phyloP scores from a whole-genome alignment of 2,329 filamentous ascomycete species.

The Didymella pomorum region DNA sequence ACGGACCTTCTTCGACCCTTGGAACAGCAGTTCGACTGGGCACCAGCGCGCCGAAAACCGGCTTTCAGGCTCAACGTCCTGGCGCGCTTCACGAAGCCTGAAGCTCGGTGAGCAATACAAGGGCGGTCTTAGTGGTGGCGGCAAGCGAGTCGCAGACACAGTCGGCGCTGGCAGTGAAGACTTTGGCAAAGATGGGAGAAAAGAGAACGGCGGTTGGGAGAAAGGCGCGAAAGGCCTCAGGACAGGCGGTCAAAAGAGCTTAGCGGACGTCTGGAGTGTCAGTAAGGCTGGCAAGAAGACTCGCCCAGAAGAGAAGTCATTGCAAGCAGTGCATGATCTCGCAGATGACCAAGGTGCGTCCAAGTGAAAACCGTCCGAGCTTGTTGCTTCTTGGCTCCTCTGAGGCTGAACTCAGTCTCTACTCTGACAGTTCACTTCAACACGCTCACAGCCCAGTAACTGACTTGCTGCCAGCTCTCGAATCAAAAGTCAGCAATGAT shows the following conservation, averaged over 20 bases:
- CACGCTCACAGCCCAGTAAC: not conserved
- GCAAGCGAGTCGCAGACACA: conserved; percentile 68
- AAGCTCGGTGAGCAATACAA: conserved; percentile 77
- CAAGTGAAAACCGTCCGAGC: not conserved
- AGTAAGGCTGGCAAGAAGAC: conserved; percentile 29
- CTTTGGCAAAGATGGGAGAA: conserved; percentile 59
- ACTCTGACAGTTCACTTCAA: not conserved
- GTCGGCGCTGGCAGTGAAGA: conserved; percentile 70
- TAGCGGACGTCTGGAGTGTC: conserved; percentile 39
- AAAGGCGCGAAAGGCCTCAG: conserved; percentile 59
- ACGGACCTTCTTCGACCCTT: conserved; percentile 65
- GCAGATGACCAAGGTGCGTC: conserved; percentile 16
- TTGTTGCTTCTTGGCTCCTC: not conserved
- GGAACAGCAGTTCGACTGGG: conserved; percentile 77
- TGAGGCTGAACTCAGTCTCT: not conserved
- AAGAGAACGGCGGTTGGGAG: conserved; percentile 62
- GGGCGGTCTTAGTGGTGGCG: conserved; percentile 63
- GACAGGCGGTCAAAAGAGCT: conserved; percentile 53
- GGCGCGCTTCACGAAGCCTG: conserved; percentile 73
- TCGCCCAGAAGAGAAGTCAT: conserved; percentile 13
- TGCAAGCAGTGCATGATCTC: not conserved
- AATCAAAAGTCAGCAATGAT: not conserved
- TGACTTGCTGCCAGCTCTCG: conserved; percentile 6
- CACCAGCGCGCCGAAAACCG: conserved; percentile 79
- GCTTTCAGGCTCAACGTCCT: conserved; percentile 69